Evolutionary conservation across 169 alveolate species (phyloP).

Genomic region (Amoebophrya sp.): DNA sequence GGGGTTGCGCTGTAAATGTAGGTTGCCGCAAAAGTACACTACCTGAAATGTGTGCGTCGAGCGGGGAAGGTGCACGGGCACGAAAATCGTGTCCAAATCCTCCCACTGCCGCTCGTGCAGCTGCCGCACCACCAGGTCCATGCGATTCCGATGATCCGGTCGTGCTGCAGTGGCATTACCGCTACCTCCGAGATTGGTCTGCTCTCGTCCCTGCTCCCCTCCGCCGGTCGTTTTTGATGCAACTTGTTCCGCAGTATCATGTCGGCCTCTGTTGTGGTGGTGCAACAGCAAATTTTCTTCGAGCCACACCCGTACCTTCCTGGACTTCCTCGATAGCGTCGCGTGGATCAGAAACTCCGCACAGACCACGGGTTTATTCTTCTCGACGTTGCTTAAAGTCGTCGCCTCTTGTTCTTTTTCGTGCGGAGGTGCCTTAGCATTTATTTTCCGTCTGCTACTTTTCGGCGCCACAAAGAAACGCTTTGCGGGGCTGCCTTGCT

Average conservation of each 20-base stretch:
- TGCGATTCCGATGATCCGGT: background rate
- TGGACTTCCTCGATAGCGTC: background rate
- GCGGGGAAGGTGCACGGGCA: background rate
- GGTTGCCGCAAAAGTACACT: too few relatives aligned
- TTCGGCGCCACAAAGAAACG: too few relatives aligned
- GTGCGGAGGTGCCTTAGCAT: too few relatives aligned
- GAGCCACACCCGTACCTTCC: background rate
- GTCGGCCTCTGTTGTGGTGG: background rate
- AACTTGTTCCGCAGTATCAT: background rate
- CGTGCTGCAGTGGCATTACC: background rate
- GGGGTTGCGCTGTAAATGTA: too few relatives aligned
- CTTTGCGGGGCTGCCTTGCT: too few relatives aligned
- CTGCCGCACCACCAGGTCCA: background rate
- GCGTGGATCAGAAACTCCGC: background rate
- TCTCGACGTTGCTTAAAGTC: too few relatives aligned
- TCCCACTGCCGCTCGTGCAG: background rate
- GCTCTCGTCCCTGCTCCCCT: background rate
- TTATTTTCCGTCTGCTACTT: too few relatives aligned
- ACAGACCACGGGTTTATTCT: too few relatives aligned
- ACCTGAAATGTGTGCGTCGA: background rate
- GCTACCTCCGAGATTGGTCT: background rate
- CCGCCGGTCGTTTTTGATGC: background rate
- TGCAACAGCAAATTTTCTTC: too few relatives aligned
- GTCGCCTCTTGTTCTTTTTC: too few relatives aligned
- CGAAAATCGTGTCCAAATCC: background rate